phyloP scores from a whole-genome alignment of 768 basidiomycete genomes.

The Flagelloscypha sp. region DNA sequence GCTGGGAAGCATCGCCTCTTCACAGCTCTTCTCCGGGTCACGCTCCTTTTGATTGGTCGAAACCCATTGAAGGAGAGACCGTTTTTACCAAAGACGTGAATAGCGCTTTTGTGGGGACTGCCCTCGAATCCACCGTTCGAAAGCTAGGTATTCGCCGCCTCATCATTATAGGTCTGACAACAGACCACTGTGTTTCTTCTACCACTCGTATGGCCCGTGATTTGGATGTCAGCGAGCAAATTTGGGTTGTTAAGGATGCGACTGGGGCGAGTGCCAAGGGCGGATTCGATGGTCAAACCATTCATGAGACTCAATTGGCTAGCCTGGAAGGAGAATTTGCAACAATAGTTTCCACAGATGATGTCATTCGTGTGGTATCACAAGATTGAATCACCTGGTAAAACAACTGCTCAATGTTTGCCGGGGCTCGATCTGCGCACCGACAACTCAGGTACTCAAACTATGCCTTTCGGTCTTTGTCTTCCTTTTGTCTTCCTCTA shows the following conservation, averaged over 20 bases:
- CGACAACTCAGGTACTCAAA: too few relatives aligned
- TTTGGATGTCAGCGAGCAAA: slow-evolving; percentile 16
- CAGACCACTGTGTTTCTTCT: slow-evolving; percentile 18
- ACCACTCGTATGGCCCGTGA: slow-evolving; percentile 18
- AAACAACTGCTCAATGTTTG: too few relatives aligned
- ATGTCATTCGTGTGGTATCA: too few relatives aligned
- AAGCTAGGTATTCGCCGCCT: slow-evolving; percentile 11
- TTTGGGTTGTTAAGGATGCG: slow-evolving; percentile 14
- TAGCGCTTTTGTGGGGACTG: slow-evolving; percentile 19
- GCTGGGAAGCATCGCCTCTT: slow-evolving; percentile 7
- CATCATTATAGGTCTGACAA: slow-evolving; percentile 15
- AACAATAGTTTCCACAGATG: slow-evolving; percentile 13
- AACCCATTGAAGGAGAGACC: too few relatives aligned
- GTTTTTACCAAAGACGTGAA: slow-evolving; percentile 18
- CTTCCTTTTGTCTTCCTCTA: too few relatives aligned
- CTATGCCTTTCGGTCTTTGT: too few relatives aligned
- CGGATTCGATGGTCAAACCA: slow-evolving; percentile 15
- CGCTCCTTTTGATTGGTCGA: too few relatives aligned
- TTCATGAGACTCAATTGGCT: slow-evolving; percentile 16
- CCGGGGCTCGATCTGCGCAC: too few relatives aligned
- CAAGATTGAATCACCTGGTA: too few relatives aligned
- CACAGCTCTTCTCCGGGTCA: slow-evolving; percentile 8
- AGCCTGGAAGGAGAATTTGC: slow-evolving; percentile 19
- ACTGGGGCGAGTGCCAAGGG: slow-evolving; percentile 18
- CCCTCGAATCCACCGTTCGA: slow-evolving; percentile 14